Conservation (phyloP, 306 rosid genomes). For the Urtica urens region DNA sequence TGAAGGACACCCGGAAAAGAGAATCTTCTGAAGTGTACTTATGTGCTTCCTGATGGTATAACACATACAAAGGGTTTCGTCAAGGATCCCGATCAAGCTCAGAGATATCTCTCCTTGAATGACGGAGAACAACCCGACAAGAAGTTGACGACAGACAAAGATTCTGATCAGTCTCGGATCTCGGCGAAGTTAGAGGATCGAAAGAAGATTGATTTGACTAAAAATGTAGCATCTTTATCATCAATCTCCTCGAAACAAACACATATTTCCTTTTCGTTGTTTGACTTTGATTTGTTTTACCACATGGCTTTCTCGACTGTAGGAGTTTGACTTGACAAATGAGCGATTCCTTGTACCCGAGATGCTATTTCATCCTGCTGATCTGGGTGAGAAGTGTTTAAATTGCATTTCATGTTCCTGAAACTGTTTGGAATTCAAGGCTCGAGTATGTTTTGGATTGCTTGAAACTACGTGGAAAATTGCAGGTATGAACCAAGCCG, state of each 20-base stretch:
- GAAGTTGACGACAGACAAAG: constrained; percentile 16
- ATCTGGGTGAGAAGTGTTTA: constrained; percentile 69
- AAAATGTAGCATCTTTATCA: constrained; percentile 35
- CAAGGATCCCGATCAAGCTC: constrained; percentile 59
- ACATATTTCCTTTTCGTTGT: not conserved
- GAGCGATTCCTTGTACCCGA: constrained; percentile 95
- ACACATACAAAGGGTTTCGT: constrained; percentile 64
- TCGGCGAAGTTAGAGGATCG: constrained; percentile 28
- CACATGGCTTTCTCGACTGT: constrained; percentile 8
- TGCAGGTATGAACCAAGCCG: constrained; percentile 96
- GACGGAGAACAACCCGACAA: constrained; percentile 21
- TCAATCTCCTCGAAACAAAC: not conserved
- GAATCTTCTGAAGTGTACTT: constrained; percentile 63
- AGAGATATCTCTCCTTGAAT: constrained; percentile 34
- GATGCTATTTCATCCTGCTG: constrained; percentile 93
- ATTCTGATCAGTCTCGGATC: constrained; percentile 19
- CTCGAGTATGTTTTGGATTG: no score
- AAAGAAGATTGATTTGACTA: constrained; percentile 55
- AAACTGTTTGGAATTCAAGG: no score
- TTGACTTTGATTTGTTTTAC: constrained; percentile 4
- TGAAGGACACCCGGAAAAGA: constrained; percentile 51
- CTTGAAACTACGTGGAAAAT: no score
- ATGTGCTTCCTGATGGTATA: constrained; percentile 88
- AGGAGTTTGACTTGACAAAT: constrained; percentile 91
- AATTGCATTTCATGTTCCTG: no score